These are phyloP conservation scores for Xerophyta viscosa DNA, from an alignment of 106 monocot species.

Conservation along the genomic window DNA sequence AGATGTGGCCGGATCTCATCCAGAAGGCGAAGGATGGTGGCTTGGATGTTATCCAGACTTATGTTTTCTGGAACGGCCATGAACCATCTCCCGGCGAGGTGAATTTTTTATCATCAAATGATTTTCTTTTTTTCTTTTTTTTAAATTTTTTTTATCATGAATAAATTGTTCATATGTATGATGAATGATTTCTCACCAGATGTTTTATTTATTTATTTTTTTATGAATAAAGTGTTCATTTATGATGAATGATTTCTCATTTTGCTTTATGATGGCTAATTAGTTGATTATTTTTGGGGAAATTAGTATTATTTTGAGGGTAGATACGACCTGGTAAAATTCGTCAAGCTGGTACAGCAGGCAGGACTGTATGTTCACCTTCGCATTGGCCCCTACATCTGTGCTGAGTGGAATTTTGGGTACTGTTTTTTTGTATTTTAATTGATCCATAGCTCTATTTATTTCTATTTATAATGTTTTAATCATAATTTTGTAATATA, in stretches of 20 bases:
- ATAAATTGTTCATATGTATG: no score
- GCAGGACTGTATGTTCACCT: constrained; percentile 85
- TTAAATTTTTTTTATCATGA: no score
- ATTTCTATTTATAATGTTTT: no score
- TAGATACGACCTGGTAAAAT: constrained; percentile 69
- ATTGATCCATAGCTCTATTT: no score
- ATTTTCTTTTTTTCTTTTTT: no score
- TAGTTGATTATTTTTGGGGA: not conserved
- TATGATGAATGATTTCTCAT: not conserved
- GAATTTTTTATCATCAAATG: not conserved
- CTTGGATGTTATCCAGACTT: constrained; percentile 76
- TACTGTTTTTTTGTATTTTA: constrained; percentile 7
- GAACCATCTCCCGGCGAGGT: constrained; percentile 73
- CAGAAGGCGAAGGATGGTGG: constrained; percentile 77
- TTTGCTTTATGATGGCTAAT: no score
- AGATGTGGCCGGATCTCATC: constrained; percentile 88
- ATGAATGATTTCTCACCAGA: no score
- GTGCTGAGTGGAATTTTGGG: constrained; percentile 99
- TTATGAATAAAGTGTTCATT: not conserved
- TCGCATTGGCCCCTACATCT: constrained; percentile 90
- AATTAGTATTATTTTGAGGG: constrained; percentile 86
- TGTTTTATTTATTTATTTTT: no score
- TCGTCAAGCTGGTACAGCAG: constrained; percentile 69
- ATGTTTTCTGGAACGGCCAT: constrained; percentile 89
- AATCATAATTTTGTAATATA: not conserved